Conservation (phyloP, 1,284 basidiomycete species). For the Leccinum pachyderme region DNA sequence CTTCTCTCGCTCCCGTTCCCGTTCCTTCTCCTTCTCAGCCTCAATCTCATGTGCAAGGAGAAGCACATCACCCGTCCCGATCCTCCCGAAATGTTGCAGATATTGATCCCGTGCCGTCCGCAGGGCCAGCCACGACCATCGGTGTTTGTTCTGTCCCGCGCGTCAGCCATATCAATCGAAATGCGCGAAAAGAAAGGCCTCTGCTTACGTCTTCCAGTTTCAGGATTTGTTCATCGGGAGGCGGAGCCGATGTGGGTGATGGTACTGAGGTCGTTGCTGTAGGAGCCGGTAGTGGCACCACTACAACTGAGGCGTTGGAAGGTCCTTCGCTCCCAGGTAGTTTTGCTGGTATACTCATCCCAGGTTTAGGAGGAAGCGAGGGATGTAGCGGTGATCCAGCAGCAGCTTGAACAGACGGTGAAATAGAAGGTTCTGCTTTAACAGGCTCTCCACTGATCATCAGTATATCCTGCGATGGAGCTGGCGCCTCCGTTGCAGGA, state of each 20-base stretch:
- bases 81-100: slow-evolving; percentile 70
- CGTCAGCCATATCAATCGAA: slow-evolving; percentile 9
- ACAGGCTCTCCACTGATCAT: slow-evolving; percentile 23
- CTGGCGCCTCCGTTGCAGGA: slow-evolving; percentile 18
- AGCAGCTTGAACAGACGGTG: slow-evolving; percentile 7
- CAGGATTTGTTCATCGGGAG: slow-evolving; percentile 50
- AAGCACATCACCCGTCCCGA: slow-evolving; percentile 72
- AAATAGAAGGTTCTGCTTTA: slow-evolving; percentile 17
- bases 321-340: slow-evolving; percentile 31
- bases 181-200: not conserved
- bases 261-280: slow-evolving; percentile 17
- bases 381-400: slow-evolving; percentile 56
- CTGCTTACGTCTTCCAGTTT: slow-evolving; percentile 60
- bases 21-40: slow-evolving; percentile 47
- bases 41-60: slow-evolving; percentile 69
- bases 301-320: slow-evolving; percentile 4
- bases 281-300: slow-evolving; percentile 14
- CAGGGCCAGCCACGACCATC: slow-evolving; percentile 76
- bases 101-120: slow-evolving; percentile 69
- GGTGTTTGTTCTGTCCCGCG: slow-evolving; percentile 58
- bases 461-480: slow-evolving; percentile 23
- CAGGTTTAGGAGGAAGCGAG: slow-evolving; percentile 56
- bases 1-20: slow-evolving; percentile 39
- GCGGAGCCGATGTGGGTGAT: slow-evolving; percentile 18
- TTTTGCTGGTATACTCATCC: slow-evolving; percentile 34